Conservation (phyloP, 306 rosid species). For the Amphicarpaea edgeworthii region DNA sequence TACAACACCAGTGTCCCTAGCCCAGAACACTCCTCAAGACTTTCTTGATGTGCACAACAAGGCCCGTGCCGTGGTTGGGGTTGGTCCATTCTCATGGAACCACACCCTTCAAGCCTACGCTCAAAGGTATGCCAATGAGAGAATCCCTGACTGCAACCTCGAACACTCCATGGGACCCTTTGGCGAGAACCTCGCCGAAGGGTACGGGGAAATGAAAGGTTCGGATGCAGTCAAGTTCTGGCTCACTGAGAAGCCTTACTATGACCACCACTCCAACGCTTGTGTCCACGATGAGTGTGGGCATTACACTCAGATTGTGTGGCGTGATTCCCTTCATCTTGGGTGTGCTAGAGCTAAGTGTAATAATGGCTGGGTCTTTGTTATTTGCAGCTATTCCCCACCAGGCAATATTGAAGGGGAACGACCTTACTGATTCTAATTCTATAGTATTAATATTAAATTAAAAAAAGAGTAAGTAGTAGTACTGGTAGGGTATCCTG, state of each 20-base stretch:
- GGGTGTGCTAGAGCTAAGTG: constrained; percentile 72
- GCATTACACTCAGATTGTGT: constrained; percentile 75
- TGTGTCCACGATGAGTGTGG: constrained; percentile 69
- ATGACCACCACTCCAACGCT: constrained; percentile 52
- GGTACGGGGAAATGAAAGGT: constrained; percentile 49
- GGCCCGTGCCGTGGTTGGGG: constrained; percentile 66
- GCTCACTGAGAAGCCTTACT: constrained; percentile 62
- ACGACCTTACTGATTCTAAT: constrained; percentile 54
- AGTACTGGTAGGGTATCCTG: background rate
- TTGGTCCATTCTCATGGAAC: constrained; percentile 64
- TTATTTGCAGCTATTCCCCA: constrained; percentile 71
- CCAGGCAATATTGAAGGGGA: constrained; percentile 63
- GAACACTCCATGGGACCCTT: constrained; percentile 72
- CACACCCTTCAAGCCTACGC: constrained; percentile 62
- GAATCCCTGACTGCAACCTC: constrained; percentile 51
- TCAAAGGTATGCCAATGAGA: constrained; percentile 53
- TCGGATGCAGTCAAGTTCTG: constrained; percentile 63
- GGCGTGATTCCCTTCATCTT: constrained; percentile 53
- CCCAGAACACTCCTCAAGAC: constrained; percentile 49
- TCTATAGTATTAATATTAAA: background rate
- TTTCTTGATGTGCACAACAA: constrained; percentile 64
- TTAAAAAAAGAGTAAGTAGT: background rate
- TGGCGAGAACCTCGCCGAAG: constrained; percentile 69
- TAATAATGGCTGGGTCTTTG: constrained; percentile 55
- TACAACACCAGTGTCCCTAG: constrained; percentile 11